These are phyloP conservation scores for Hygrophila difformis DNA, from an alignment of 257 asterid genomes.

Conservation along the genomic window DNA sequence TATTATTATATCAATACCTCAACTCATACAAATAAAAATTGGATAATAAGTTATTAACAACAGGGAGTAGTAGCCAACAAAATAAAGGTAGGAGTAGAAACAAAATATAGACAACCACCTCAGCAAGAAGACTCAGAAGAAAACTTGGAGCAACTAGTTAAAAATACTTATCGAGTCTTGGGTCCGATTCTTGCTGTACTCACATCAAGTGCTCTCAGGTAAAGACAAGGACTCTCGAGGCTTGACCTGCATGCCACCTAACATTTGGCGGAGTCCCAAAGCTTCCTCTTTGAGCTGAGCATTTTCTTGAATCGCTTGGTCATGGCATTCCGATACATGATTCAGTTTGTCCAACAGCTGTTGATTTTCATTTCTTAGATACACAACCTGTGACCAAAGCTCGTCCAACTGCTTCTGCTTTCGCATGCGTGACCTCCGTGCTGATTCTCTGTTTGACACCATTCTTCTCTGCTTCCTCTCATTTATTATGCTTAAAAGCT, in stretches of 20 bases:
- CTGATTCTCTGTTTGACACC: conserved; percentile 91
- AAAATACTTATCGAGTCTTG: conserved; percentile 16
- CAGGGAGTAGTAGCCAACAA: neutral
- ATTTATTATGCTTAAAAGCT: conserved; percentile 43
- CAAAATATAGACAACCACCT: neutral
- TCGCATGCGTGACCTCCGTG: conserved; percentile 81
- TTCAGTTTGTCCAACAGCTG: conserved; percentile 55
- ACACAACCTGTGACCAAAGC: conserved; percentile 82
- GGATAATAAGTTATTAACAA: too few relatives aligned
- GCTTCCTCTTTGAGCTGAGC: conserved; percentile 57
- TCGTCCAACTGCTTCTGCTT: conserved; percentile 79
- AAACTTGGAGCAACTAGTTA: conserved; percentile 7
- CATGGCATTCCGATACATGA: conserved; percentile 46
- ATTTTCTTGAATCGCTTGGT: conserved; percentile 47
- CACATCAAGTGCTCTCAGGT: conserved; percentile 34
- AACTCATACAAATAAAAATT: too few relatives aligned
- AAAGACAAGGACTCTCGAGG: conserved; percentile 40
- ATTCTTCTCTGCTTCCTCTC: conserved; percentile 83
- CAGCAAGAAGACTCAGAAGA: conserved; percentile 7
- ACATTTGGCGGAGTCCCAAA: conserved; percentile 58
- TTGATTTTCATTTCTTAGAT: conserved; percentile 71
- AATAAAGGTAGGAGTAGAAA: conserved; percentile 2
- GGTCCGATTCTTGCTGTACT: conserved; percentile 26
- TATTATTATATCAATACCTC: too few relatives aligned
- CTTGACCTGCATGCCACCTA: conserved; percentile 48